Evolutionary conservation across 2,329 filamentous ascomycete species (phyloP), one percentile per base, ranked within the genome.

Genomic region (Penicillium sclerotiorum): DNA sequence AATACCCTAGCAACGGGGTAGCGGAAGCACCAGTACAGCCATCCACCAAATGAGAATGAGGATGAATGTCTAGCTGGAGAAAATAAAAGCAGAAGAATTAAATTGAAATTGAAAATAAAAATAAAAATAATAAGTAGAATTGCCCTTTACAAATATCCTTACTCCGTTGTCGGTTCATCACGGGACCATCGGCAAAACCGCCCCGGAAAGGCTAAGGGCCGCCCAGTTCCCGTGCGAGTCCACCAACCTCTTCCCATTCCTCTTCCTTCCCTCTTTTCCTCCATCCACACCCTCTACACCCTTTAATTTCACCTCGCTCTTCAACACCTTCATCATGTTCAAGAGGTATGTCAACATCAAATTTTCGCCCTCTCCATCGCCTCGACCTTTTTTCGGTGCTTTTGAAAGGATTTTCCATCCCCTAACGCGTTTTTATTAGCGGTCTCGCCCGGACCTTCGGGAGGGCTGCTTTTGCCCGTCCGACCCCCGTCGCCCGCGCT

Each of bases 401-500:
- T 73, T 47, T 48, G 9, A 28, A 69, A 72, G 55, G 62, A 59
- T 55, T 56, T 66, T 54, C 28, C 41, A n/a, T 50, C 47, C 41
- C 45, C 53, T 56, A 52, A 56, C 53, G 47, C 35, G 32, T 45
- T 48, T 52, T 36, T 53, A 45, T 18, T 52, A 87, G 84, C 80
- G 83, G 82, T 77, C 76, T 87, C 75, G 80, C 83, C 77, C 79
- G 83, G 77, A 79, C 80, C 75, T 78, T 84, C 71, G 80, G 81
- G 77, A 80, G 80, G 73, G 76, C 79, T 70, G 75, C 79, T 66
- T 75, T 81, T 70, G 75, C 79, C 71, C 77, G 80, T 69, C 80
- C 81, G 68, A 75, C 73, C 64, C 67, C 79, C 69, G 69, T 75
- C 68, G 73, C 74, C 72, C 78, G 76, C 71, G 77, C 80, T 63